A percentile compares a stretch with the other conserved stretches of the same genome.
phyloP scores from a whole-genome alignment of 805 yeast species.

The Ogataea philodendri region DNA sequence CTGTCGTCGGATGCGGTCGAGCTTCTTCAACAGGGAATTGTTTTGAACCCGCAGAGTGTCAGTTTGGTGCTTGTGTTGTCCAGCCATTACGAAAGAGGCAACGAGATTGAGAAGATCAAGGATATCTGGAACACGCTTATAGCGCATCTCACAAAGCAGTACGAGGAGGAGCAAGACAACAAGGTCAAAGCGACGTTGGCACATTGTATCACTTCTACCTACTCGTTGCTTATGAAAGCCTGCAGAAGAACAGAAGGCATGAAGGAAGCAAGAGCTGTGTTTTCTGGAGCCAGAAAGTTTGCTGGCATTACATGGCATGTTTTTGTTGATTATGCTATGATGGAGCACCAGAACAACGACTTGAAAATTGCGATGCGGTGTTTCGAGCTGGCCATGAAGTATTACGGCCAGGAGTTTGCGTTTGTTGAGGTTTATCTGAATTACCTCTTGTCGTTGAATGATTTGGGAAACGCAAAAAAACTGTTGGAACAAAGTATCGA shows the following conservation, averaged over 20 bases:
- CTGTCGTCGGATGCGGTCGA: slow-evolving; percentile 33
- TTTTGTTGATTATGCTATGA: slow-evolving; percentile 74
- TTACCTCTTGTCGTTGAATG: slow-evolving; percentile 66
- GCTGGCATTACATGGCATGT: slow-evolving; percentile 67
- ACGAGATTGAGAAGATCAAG: slow-evolving; percentile 49
- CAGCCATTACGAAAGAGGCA: slow-evolving; percentile 64
- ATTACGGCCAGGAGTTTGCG: slow-evolving; percentile 47
- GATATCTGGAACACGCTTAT: slow-evolving; percentile 51
- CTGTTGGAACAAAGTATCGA: slow-evolving; percentile 76
- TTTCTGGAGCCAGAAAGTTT: slow-evolving; percentile 66
- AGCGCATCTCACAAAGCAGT: slow-evolving; percentile 40
- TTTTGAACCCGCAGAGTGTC: slow-evolving; percentile 68
- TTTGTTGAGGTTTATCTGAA: slow-evolving; percentile 69
- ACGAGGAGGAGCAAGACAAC: slow-evolving; percentile 27
- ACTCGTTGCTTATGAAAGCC: slow-evolving; percentile 67
- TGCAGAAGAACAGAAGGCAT: slow-evolving; percentile 51
- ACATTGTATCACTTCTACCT: slow-evolving; percentile 58
- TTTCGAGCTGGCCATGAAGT: slow-evolving; percentile 74
- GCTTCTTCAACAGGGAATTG: slow-evolving; percentile 52
- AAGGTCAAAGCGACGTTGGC: slow-evolving; percentile 14
- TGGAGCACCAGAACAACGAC: slow-evolving; percentile 72
- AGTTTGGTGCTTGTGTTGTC: slow-evolving; percentile 65
- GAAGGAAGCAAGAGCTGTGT: slow-evolving; percentile 66
- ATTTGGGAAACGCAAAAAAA: slow-evolving; percentile 70
- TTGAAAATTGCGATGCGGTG: slow-evolving; percentile 69